Conservation (phyloP, 2,329 filamentous ascomycete genomes). For the Aureobasidium musti region DNA sequence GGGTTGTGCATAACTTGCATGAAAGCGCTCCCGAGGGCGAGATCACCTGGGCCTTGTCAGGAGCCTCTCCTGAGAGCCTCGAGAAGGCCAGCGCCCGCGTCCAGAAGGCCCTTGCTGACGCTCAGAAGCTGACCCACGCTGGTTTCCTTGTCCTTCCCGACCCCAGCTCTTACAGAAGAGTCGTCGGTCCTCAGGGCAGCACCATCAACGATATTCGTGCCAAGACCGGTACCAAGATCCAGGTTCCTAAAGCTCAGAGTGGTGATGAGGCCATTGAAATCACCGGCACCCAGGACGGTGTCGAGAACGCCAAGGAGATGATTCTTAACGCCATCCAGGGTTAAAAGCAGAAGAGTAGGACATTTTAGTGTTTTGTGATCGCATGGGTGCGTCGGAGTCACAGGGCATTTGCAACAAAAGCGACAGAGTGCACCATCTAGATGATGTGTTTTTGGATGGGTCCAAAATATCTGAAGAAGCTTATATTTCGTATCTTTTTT, state of each 20-base stretch:
- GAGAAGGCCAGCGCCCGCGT: constrained; percentile 78
- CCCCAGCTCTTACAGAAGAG: constrained; percentile 81
- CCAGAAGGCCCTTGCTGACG: constrained; percentile 70
- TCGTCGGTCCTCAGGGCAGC: constrained; percentile 84
- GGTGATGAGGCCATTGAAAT: constrained; percentile 86
- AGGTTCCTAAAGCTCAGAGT: constrained; percentile 76
- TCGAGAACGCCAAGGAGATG: constrained; percentile 83
- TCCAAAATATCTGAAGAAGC: constrained; percentile 15
- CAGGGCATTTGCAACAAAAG: constrained; percentile 21
- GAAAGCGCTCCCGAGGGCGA: constrained; percentile 61
- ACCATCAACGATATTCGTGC: constrained; percentile 93
- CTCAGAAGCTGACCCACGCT: constrained; percentile 67
- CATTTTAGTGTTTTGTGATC: not conserved
- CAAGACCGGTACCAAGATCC: constrained; percentile 90
- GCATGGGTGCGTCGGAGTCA: constrained; percentile 25
- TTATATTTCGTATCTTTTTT: constrained; percentile 18
- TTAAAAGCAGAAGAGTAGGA: not conserved
- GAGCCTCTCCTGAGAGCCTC: constrained; percentile 69
- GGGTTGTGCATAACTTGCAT: constrained; percentile 78
- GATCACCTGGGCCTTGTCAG: constrained; percentile 88
- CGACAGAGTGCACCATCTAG: constrained; percentile 6
- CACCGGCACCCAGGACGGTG: constrained; percentile 72
- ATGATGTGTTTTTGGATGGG: constrained; percentile 20
- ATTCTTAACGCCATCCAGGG: constrained; percentile 58
- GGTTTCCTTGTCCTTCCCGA: constrained; percentile 91